phyloP scores from a whole-genome alignment of 257 asterid species.

The Nicotiana attenuata region DNA sequence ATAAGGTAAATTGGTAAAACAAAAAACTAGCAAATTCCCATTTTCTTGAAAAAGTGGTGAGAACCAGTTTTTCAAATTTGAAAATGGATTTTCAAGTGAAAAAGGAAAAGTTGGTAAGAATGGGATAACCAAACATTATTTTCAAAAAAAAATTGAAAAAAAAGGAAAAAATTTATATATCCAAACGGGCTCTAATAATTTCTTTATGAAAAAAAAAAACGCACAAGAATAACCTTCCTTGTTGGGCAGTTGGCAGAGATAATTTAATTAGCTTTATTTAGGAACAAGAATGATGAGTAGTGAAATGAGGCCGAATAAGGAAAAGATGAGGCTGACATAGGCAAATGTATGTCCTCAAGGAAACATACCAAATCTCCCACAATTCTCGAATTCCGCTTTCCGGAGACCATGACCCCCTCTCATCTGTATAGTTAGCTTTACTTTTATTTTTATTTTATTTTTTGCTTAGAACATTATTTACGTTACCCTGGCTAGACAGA shows the following conservation, averaged over 20 bases:
- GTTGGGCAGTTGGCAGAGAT: not conserved
- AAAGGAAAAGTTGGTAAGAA: too few relatives aligned
- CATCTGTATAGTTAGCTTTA: conserved; percentile 18
- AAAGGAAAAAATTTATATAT: too few relatives aligned
- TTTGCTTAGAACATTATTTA: not conserved
- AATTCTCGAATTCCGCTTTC: conserved; percentile 9
- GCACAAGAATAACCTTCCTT: not conserved
- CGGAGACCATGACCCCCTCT: conserved; percentile 17
- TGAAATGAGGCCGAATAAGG: not conserved
- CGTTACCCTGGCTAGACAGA: not conserved
- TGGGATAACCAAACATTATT: too few relatives aligned
- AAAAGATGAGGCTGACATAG: conserved; percentile 13
- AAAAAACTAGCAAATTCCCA: too few relatives aligned
- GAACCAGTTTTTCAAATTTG: too few relatives aligned
- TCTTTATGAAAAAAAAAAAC: too few relatives aligned
- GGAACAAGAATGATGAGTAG: not conserved
- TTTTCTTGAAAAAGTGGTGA: too few relatives aligned
- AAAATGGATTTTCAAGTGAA: too few relatives aligned
- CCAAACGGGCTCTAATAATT: too few relatives aligned
- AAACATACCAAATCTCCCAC: conserved; percentile 32
- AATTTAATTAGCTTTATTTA: not conserved
- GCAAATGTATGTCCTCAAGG: conserved; percentile 29
- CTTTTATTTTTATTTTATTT: not conserved
- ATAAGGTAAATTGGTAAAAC: too few relatives aligned
- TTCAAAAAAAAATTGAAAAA: too few relatives aligned